Evolutionary conservation across 495 filamentous ascomycete genomes (phyloP).

Genomic region (Cudoniella acicularis): DNA sequence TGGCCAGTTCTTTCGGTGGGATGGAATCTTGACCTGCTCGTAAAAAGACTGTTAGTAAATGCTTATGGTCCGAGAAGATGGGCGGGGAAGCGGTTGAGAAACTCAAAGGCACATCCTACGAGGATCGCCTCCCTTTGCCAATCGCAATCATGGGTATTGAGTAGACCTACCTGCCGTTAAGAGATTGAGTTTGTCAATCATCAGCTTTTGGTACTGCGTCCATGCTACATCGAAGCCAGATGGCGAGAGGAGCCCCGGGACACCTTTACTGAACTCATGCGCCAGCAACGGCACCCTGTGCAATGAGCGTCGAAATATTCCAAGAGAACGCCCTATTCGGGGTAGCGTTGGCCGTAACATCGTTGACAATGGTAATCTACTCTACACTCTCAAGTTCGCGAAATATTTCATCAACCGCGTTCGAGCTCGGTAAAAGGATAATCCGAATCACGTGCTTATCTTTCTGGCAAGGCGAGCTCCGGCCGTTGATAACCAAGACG

Average conservation of each 20-base stretch:
- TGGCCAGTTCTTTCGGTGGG: constrained; percentile 58
- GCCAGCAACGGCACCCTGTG: constrained; percentile 60
- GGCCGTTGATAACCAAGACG: neutral
- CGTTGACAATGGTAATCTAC: constrained; percentile 12
- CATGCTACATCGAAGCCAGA: constrained; percentile 71
- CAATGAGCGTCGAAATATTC: constrained; percentile 27
- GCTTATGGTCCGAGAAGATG: neutral
- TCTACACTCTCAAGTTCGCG: neutral
- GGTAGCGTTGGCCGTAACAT: constrained; percentile 28
- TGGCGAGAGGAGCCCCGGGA: constrained; percentile 63
- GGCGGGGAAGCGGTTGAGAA: no score
- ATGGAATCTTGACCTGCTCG: constrained; percentile 15
- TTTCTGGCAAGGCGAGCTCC: constrained; percentile 14
- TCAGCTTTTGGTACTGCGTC: constrained; percentile 71
- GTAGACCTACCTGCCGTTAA: constrained; percentile 62
- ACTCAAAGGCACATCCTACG: no score
- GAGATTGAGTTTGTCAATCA: constrained; percentile 71
- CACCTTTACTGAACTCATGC: constrained; percentile 54
- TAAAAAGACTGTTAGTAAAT: constrained; percentile 11
- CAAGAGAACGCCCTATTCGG: constrained; percentile 16
- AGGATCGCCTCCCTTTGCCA: neutral
- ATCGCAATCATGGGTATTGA: neutral
- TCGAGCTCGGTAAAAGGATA: neutral
- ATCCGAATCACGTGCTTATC: neutral
- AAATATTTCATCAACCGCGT: constrained; percentile 6